phyloP scores from a whole-genome alignment of 75 land plant genomes.

The Cunninghamia lanceolata region DNA sequence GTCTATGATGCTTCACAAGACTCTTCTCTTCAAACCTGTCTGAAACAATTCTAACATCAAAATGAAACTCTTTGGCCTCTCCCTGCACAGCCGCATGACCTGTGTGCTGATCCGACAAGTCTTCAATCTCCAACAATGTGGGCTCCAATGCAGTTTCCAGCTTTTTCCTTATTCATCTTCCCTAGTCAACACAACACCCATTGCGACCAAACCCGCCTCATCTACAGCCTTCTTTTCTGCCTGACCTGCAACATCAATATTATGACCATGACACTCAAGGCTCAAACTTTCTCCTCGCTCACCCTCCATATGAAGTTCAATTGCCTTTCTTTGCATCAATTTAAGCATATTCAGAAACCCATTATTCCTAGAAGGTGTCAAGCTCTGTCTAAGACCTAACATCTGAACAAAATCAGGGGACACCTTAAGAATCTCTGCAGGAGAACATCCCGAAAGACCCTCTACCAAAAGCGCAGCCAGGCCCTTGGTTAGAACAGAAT shows the following conservation, averaged over 20 bases:
- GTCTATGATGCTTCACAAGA: conserved; percentile 79
- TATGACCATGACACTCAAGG: background rate
- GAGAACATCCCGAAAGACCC: conserved; percentile 64
- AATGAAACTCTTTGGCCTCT: conserved; percentile 74
- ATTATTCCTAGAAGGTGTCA: conserved; percentile 43
- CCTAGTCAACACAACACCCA: conserved; percentile 13
- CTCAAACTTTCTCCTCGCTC: conserved; percentile 11
- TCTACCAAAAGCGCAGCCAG: conserved; percentile 78
- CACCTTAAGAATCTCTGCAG: conserved; percentile 49
- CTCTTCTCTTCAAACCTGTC: conserved; percentile 70
- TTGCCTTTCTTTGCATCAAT: conserved; percentile 85
- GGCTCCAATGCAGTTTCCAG: conserved; percentile 57
- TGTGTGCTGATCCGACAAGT: conserved; percentile 80
- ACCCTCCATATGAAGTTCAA: conserved; percentile 31
- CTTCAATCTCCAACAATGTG: conserved; percentile 64
- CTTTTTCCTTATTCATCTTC: conserved; percentile 51
- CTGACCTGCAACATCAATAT: background rate
- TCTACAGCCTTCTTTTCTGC: background rate
- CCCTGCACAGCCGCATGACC: conserved; percentile 81
- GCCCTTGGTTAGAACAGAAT: conserved; percentile 78
- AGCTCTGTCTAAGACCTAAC: conserved; percentile 59
- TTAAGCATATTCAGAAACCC: conserved; percentile 88
- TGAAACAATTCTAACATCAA: conserved; percentile 68
- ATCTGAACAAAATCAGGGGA: conserved; percentile 68
- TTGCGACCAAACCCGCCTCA: background rate